Evolutionary conservation across 352 stramenopile species (phyloP).

Genomic region (Phytophthora boehmeriae): DNA sequence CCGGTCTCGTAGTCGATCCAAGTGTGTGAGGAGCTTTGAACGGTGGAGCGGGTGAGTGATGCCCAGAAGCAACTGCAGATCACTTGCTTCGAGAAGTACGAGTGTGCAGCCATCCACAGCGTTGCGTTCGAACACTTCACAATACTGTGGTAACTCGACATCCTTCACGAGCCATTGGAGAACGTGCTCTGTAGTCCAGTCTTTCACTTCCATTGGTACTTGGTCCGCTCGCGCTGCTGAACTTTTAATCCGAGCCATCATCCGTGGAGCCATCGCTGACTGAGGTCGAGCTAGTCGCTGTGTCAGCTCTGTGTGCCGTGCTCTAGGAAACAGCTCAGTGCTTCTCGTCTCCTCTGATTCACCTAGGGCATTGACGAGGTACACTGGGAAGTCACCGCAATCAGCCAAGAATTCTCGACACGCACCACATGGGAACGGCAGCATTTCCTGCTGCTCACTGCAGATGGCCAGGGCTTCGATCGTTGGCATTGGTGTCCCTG

Average conservation of each 20-base stretch:
- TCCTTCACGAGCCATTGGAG: conserved; percentile 50
- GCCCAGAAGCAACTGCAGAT: conserved; percentile 69
- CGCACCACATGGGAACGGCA: conserved; percentile 64
- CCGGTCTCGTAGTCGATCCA: conserved; percentile 71
- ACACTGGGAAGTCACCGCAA: conserved; percentile 78
- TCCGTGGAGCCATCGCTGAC: not conserved
- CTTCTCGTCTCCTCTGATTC: conserved; percentile 62
- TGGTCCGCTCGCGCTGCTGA: not conserved
- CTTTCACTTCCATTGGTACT: conserved; percentile 39
- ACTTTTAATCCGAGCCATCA: not conserved
- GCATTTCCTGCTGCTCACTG: conserved; percentile 51
- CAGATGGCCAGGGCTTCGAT: conserved; percentile 61
- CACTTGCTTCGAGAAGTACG: conserved; percentile 53
- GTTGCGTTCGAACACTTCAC: conserved; percentile 53
- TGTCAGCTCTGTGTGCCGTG: conserved; percentile 36
- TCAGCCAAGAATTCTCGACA: conserved; percentile 76
- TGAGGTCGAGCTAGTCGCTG: conserved; percentile 14
- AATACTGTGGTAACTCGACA: conserved; percentile 63
- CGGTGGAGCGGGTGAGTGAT: conserved; percentile 69
- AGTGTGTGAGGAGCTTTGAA: conserved; percentile 48
- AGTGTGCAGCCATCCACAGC: conserved; percentile 71
- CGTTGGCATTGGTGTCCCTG: conserved; percentile 15
- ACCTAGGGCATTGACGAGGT: conserved; percentile 57
- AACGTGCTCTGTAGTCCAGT: conserved; percentile 67
- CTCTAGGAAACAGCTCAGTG: conserved; percentile 62